Percentiles rank a stretch among this genome's conserved stretches.
Conservation (phyloP, 257 asterid species). For the Knoxia roxburghii region DNA sequence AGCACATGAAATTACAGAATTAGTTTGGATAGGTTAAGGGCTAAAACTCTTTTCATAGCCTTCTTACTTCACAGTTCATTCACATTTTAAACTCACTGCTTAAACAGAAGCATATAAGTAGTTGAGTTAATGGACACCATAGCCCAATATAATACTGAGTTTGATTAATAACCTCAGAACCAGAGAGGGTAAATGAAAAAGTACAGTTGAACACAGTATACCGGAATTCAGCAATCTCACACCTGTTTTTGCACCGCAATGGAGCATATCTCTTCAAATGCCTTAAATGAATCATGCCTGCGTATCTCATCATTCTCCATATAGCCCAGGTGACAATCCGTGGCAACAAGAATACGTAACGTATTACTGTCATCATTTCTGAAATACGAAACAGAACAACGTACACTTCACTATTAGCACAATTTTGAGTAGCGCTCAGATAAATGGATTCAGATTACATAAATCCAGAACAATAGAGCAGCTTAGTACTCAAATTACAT, state of each 20-base stretch:
- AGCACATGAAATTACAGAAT: not conserved
- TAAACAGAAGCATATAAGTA: not conserved
- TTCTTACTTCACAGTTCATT: not conserved
- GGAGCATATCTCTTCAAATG: slow-evolving; percentile 97
- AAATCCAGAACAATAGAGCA: no score
- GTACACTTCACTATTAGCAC: not conserved
- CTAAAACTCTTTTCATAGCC: not conserved
- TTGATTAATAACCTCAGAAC: not conserved
- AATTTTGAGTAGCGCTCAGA: not conserved
- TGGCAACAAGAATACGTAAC: slow-evolving; percentile 79
- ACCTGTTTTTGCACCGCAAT: slow-evolving; percentile 95
- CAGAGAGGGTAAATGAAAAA: not conserved
- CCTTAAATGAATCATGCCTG: slow-evolving; percentile 88
- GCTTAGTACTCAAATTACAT: no score
- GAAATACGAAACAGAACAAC: not conserved
- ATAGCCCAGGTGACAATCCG: slow-evolving; percentile 97
- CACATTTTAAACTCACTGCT: not conserved
- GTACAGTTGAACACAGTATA: not conserved
- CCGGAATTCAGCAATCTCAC: slow-evolving; percentile 1
- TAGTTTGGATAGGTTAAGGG: not conserved
- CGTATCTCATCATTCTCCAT: slow-evolving; percentile 98
- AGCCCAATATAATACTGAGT: not conserved
- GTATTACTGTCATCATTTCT: slow-evolving; percentile 55
- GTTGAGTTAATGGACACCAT: not conserved
- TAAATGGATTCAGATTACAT: not conserved